Base-by-base conservation (phyloP, 768 basidiomycete species). In the Harrya chromipes region DNA sequence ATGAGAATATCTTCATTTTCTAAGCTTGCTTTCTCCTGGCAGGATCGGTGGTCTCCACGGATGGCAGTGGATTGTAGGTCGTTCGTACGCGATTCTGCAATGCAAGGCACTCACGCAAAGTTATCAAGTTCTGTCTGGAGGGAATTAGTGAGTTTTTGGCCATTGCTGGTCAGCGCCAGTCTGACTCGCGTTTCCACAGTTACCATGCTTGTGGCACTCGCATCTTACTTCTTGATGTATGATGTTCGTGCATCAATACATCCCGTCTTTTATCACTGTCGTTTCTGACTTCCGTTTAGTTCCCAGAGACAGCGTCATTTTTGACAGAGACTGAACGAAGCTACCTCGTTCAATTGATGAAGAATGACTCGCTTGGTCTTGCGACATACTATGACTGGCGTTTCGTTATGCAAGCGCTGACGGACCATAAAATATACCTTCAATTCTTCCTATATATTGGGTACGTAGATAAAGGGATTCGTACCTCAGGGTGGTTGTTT, bases 241-340 rank as follows among this genome's bases (percentile, higher is more conserved):
- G 80, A 83, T 59, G 78, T 78, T 50, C 47, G 75, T 57, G 10
- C 20, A 34, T 44, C 14, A 20, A 31, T 44, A 38, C 29, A 19
- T 23, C 9, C 24, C 10, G 24, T 40, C 21, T 17, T 40, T 8
- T 45, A 36, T 8, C 9, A 16, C 6, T 33, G 14, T 5, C 5
- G 14, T 31, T 31, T 12, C 40, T 14, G 13, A 51, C 34, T 16
- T 27, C 31, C 21, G 12, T 20, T 4, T 45, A 76, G 74, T 78
- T 78, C 60, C 78, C 80, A 27, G 73, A 74, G 52, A 82, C 78
- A 2, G 80, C 80, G n/a, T 68, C 61, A 29, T 83, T 81, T 64
- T 62, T 81, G 51, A 75, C 71, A 10, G 67, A 70, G 3, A 43
- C 55, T 1, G 81, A 83, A 56, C 72, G 70, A 43, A 48, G 47